A percentile compares a stretch with the other conserved stretches of the same genome.
These are phyloP conservation scores for Stipa capillata DNA, from an alignment of 176 grass and related monocot species.

Conservation along the genomic window DNA sequence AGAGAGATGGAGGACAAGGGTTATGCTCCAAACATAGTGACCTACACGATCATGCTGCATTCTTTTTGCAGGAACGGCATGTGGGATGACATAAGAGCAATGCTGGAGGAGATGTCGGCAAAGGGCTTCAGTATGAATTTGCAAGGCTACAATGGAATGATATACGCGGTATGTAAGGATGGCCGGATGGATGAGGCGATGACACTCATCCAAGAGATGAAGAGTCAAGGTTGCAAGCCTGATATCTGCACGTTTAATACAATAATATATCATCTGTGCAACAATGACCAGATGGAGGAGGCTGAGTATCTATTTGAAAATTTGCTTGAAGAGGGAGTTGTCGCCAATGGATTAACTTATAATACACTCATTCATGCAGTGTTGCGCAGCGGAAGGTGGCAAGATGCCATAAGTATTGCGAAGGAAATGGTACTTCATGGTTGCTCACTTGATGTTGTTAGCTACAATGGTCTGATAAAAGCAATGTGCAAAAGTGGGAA, in stretches of 20 bases:
- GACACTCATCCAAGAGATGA: conserved; percentile 69
- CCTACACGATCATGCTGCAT: conserved; percentile 68
- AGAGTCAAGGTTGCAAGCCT: conserved; percentile 55
- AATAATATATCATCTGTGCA: conserved; percentile 72
- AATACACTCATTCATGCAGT: conserved; percentile 77
- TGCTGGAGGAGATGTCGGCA: conserved; percentile 51
- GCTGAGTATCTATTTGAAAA: conserved; percentile 59
- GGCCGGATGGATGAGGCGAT: conserved; percentile 46
- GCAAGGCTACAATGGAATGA: conserved; percentile 78
- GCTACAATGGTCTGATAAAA: conserved; percentile 87
- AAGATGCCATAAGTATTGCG: conserved; percentile 52
- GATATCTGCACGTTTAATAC: conserved; percentile 84
- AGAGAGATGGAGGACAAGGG: conserved; percentile 62
- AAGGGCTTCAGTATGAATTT: conserved; percentile 60
- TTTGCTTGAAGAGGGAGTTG: conserved; percentile 57
- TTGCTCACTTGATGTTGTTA: conserved; percentile 65
- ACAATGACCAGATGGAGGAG: conserved; percentile 50
- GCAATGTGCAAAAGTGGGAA: conserved; percentile 68
- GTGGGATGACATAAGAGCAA: conserved; percentile 58
- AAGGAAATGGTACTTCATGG: conserved; percentile 79
- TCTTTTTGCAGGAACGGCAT: conserved; percentile 55
- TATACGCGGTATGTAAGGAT: conserved; percentile 74
- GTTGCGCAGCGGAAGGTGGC: conserved; percentile 44
- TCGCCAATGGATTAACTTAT: conserved; percentile 74
- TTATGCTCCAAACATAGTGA: conserved; percentile 49